Evolutionary conservation across 2,329 filamentous ascomycete genomes (phyloP), one percentile per base, ranked within the genome.

Genomic region (Claviceps africana): DNA sequence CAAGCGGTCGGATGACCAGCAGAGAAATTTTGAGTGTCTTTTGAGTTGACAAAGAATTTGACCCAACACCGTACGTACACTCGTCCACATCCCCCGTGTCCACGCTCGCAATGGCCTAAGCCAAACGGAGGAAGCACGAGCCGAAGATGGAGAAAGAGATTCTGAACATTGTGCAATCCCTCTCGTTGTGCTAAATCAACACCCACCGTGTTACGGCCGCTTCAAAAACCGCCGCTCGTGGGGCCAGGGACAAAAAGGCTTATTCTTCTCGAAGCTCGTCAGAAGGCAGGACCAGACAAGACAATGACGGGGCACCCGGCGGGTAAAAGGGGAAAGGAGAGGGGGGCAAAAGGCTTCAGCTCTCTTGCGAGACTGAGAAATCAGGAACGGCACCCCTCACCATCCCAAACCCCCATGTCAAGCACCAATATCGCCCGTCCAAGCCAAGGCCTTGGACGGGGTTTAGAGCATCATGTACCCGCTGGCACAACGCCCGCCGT

Each of bases 251-350:
- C 3, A 13, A 21, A 6, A 21, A 28, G 9, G 28, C 3, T n/a
- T 45, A n/a, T n/a, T 7, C n/a, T 63, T 63, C 61, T 63, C 56
- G 61, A 63, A 63, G 56, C 51, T 51, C 52, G 47, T 54, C 56
- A 57, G 61, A 63, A 62, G 25, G 8, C 19, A 42, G 19, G 13
- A 11, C 7, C 10, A 15, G 31, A 10, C 31, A 33, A 33, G 45
- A 9, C 17, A 8, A n/a, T 4, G 37, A 39, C n/a, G n/a, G 37
- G 37, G 15, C 15, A 2, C 15, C 15, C 37, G 15, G n/a, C 37
- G 31, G 35, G 35, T n/a, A n/a, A n/a, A n/a, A n/a, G n/a, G n/a
- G n/a, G n/a, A 42, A 42, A 21, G 39, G 39, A 15, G 39, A 21
- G 10, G 39, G 10, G 5, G 30, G 30, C 7, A n/a, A n/a, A n/a